phyloP scores from a whole-genome alignment of 345 rosid genomes.

The Crucihimalaya himalaica region DNA sequence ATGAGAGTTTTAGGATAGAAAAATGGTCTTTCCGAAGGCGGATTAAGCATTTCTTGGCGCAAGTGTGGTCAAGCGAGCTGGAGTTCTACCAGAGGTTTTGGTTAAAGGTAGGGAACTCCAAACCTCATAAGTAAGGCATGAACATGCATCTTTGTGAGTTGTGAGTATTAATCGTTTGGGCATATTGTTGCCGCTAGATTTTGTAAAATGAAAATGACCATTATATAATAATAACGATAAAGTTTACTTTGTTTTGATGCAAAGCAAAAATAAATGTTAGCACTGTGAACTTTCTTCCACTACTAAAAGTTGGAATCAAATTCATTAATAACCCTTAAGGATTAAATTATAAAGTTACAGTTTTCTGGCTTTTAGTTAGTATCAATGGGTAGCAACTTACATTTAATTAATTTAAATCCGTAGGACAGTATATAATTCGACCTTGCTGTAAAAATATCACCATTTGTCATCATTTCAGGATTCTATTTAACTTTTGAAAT shows the following conservation, averaged over 20 bases:
- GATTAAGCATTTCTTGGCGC: no score
- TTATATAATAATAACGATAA: neutral
- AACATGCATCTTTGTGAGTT: no score
- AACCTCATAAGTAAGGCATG: no score
- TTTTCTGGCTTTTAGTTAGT: conserved; percentile 9
- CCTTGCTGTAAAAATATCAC: conserved; percentile 5
- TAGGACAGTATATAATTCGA: conserved; percentile 19
- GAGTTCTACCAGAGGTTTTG: no score
- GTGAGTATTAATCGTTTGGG: no score
- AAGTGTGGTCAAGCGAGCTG: no score
- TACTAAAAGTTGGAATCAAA: conserved; percentile 30
- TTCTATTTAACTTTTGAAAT: neutral
- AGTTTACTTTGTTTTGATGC: neutral
- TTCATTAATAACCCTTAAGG: neutral
- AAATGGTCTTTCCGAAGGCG: no score
- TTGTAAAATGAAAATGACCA: neutral
- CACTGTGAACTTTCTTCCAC: conserved; percentile 14
- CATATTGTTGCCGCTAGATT: no score
- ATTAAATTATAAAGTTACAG: neutral
- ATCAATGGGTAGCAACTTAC: conserved; percentile 9
- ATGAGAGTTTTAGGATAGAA: no score
- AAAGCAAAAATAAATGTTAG: neutral
- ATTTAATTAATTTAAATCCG: neutral
- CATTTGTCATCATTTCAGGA: conserved; percentile 15
- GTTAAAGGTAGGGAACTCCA: no score